A percentile compares a stretch with the other conserved stretches of the same genome.
Evolutionary conservation across 139 green algal genomes (phyloP).

Genomic region (Chlorella sp.): DNA sequence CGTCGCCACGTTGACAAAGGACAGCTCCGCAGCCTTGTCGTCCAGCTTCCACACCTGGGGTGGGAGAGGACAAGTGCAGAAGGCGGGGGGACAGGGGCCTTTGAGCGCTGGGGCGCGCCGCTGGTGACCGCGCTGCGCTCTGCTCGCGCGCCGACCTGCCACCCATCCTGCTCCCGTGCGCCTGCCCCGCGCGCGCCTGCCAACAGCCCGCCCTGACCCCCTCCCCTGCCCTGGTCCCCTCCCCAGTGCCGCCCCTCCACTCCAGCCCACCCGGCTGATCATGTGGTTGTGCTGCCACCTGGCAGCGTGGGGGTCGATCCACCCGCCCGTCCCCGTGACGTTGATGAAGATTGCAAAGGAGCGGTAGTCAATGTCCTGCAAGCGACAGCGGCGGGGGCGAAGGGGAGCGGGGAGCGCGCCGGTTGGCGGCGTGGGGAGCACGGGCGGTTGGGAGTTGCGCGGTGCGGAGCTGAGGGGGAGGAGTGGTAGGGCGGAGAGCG

Average conservation of each 20-base stretch:
- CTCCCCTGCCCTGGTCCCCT: not conserved
- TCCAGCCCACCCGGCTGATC: slow-evolving; percentile 9
- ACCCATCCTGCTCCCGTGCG: not conserved
- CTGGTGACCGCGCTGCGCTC: not conserved
- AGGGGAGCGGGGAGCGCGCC: too few species aligned
- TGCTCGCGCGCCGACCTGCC: too few species aligned
- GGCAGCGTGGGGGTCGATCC: slow-evolving; percentile 25
- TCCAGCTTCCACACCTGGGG: slow-evolving; percentile 37
- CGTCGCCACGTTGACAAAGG: slow-evolving; percentile 8
- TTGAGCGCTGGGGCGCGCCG: not conserved
- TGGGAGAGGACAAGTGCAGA: not conserved
- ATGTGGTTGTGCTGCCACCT: slow-evolving; percentile 42
- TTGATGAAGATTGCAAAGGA: slow-evolving; percentile 41
- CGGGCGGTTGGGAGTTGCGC: too few species aligned
- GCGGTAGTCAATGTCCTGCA: slow-evolving; percentile 31
- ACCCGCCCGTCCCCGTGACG: slow-evolving; percentile 11
- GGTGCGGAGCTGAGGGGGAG: too few species aligned
- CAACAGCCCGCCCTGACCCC: not conserved
- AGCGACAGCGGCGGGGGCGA: too few species aligned
- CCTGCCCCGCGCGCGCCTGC: not conserved
- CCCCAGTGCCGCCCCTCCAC: not conserved
- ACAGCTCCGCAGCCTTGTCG: slow-evolving; percentile 1
- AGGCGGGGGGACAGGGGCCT: not conserved
- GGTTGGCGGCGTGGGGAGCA: too few species aligned
- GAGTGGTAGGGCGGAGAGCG: too few species aligned